Evolutionary conservation across 73 alveolate species (phyloP).

Genomic region (Stentor coeruleus): DNA sequence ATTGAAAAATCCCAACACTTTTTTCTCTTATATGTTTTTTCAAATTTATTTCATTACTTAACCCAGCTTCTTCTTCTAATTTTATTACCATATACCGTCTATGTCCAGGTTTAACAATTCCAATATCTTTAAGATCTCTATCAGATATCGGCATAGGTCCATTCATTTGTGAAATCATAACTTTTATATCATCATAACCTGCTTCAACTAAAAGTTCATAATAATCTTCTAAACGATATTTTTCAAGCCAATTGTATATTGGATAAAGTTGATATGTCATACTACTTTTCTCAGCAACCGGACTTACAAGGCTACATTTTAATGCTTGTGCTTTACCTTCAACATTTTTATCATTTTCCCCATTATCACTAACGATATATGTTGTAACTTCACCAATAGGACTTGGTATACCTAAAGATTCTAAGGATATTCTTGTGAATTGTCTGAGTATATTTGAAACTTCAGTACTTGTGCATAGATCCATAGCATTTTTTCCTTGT

Average conservation of each 20-base stretch:
- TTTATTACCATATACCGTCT: slow-evolving; percentile 47
- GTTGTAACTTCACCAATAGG: slow-evolving; percentile 13
- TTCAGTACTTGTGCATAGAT: neutral
- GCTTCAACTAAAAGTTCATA: slow-evolving; percentile 7
- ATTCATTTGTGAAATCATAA: neutral
- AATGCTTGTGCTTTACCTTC: neutral
- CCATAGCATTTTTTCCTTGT: slow-evolving; percentile 25
- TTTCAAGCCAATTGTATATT: slow-evolving; percentile 20
- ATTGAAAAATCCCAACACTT: neutral
- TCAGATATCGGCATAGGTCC: slow-evolving; percentile 40
- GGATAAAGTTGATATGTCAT: slow-evolving; percentile 5
- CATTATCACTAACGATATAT: neutral
- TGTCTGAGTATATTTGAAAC: neutral
- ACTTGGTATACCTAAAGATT: neutral
- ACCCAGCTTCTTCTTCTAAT: slow-evolving; percentile 54
- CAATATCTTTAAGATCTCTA: slow-evolving; percentile 49
- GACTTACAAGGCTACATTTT: neutral
- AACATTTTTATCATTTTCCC: neutral
- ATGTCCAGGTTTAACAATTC: slow-evolving; percentile 42
- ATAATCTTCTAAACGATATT: neutral
- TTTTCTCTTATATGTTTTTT: neutral
- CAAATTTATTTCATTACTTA: no score
- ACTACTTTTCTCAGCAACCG: neutral
- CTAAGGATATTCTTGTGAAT: neutral
- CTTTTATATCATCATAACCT: slow-evolving; percentile 19